Evolutionary conservation across 1,284 basidiomycete species (phyloP), one percentile per base, ranked within the genome.

Genomic region (Porogramme epimiltina): DNA sequence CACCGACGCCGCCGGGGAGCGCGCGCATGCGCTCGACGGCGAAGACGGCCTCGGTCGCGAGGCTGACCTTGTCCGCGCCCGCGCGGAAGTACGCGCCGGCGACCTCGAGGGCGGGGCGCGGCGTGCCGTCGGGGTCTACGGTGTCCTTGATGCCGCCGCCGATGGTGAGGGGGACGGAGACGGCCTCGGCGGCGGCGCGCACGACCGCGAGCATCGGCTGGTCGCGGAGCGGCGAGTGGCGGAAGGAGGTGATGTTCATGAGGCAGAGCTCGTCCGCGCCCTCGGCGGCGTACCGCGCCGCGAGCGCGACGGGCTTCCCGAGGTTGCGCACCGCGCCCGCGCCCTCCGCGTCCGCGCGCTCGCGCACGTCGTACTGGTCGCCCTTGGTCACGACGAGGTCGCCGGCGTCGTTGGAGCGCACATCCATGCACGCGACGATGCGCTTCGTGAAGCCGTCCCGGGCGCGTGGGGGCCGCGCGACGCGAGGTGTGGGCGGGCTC

Each of bases 341-440:
- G 20, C 18, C 23, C n/a, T 42, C 36, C 10, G 16, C 23, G n/a
- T 42, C 36, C 18, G 37, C 23, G 33, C 67, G 62, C 28, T 98
- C 96, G 51, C 96, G 91, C 15, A 98, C 96, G 66, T 98, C 94
- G 75, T 99, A 99, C 68, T 97, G 95, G 72, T 99, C 97, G 49
- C 97, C 97, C 75, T 99, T 99, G 44, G 97, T 99, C 2, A 99
- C 97, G 51, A 99, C 95, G 46, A 99, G 85, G 70, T 99, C 97
- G 41, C 97, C 97, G 26, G 88, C 72, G 69, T 99, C 97, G 73
- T 99, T 99, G 34, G 93, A 85, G 39, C 97, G 88, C 28, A 99
- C 96, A 70, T 99, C 97, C 81, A 99, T 87, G 70, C 97, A 99
- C 13, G 97, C 97, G 51, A 99, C 87, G 66, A 99, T 91, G 50